These are phyloP conservation scores for Ballota nigra DNA, from an alignment of 257 asterid species.

Conservation along the genomic window DNA sequence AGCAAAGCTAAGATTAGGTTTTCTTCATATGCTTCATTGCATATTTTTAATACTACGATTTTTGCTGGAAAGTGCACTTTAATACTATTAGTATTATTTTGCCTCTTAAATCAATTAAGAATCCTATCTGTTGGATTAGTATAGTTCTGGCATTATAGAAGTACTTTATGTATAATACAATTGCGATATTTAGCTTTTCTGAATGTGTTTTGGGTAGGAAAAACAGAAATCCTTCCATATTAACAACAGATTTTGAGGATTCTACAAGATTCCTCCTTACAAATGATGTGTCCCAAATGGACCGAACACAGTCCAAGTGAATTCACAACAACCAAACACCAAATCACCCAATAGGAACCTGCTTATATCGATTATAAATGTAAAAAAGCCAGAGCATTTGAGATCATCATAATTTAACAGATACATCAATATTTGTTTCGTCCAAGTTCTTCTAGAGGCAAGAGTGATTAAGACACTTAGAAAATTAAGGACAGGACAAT, in stretches of 20 bases:
- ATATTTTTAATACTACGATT: not conserved
- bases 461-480: not conserved
- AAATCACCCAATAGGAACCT: not conserved
- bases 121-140: not conserved
- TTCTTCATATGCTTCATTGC: not conserved
- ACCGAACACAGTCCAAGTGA: not conserved
- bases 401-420: not conserved
- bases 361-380: not conserved
- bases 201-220: not conserved
- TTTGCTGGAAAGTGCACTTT: not conserved
- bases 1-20: not conserved
- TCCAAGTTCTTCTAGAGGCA: not conserved
- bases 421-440: not conserved
- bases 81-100: not conserved
- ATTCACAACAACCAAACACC: not conserved
- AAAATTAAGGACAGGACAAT: constrained; percentile 1
- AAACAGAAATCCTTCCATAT: not conserved
- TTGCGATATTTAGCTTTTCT: not conserved
- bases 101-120: not conserved
- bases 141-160: not conserved
- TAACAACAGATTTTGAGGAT: not conserved
- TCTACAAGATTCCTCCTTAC: not conserved
- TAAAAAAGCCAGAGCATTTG: not conserved
- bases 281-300: not conserved
- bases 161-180: not conserved